A percentile compares a stretch with the other conserved stretches of the same genome.
These are phyloP conservation scores for Ogataea angusta DNA, from an alignment of 805 yeast species.

Conservation along the genomic window DNA sequence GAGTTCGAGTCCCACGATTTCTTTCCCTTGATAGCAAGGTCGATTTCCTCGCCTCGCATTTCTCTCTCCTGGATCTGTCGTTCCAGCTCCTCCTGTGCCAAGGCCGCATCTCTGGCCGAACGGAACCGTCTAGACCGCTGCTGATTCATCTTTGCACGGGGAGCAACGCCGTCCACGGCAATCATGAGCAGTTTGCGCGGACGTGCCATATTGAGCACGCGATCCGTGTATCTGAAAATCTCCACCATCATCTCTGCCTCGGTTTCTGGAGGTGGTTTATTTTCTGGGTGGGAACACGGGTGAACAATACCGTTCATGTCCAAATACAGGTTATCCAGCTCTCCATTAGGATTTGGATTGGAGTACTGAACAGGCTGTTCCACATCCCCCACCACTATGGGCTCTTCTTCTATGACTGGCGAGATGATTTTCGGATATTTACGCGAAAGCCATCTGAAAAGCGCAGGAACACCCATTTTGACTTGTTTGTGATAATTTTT, in stretches of 20 bases:
- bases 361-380: conserved; percentile 63
- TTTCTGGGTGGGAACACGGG: conserved; percentile 98
- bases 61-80: conserved; percentile 57
- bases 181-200: conserved; percentile 91
- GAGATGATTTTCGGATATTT: conserved; percentile 93
- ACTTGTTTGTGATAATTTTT: neutral
- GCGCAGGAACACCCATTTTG: conserved; percentile 93
- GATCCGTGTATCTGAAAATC: conserved; percentile 86
- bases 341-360: conserved; percentile 91
- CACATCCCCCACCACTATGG: conserved; percentile 55
- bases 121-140: conserved; percentile 92
- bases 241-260: conserved; percentile 97
- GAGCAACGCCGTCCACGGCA: conserved; percentile 99
- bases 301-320: conserved; percentile 99
- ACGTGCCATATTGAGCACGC: conserved; percentile 89
- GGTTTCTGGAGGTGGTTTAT: conserved; percentile 91
- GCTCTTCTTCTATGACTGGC: conserved; percentile 78
- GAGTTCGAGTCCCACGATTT: conserved; percentile 94
- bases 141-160: conserved; percentile 97
- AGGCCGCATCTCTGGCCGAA: conserved; percentile 83
- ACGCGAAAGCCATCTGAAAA: conserved; percentile 91
- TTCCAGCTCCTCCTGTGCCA: conserved; percentile 70
- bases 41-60: conserved; percentile 69
- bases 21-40: conserved; percentile 67
- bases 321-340: conserved; percentile 84